Base-by-base conservation (phyloP, 495 filamentous ascomycete genomes). In the Jackrogersella multiformis region DNA sequence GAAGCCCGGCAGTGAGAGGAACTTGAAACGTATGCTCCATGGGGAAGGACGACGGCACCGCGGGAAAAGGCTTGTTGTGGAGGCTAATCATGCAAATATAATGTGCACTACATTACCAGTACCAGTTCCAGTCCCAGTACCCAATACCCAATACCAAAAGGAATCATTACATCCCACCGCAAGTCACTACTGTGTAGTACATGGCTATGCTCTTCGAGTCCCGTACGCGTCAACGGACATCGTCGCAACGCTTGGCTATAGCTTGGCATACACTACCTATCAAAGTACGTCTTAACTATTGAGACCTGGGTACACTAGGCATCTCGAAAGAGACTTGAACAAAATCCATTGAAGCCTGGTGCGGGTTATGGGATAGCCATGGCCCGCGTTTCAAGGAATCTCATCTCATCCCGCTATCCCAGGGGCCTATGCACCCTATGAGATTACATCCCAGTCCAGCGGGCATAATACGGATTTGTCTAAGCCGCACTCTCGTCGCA, bases 21-120 rank as follows among this genome's bases (percentile, higher is more conserved):
- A 52, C 42, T 61, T 64, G 66, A 69, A 69, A 69, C 66, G 52
- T 44, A 57, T 51, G 61, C 66, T 69, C 66, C 61, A 69, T 64
- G 61, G 66, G 61, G 66, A 64, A 69, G 61, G 66, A 64, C 46
- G 49, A 51, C 56, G 61, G 60, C 56, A 64, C 55, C 24, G 56
- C 39, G 56, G 66, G 51, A 66, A 42, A 61, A 55, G 30, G 44
- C 38, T 51, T 45, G 48, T 23, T 60, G 60, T 56, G 66, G 66
- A 61, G 49, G 53, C 34, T 45, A 46, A 16, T 68, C 65, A 68
- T 68, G 65, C 58, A 63, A 67, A 57, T 61, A 52, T 61, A 52
- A 67, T 10, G 49, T 53, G 49, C 30, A 53, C 49, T 36, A 35
- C 21, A 24, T 24, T 30, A 26, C 41, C 39, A 15, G 13, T 13